Conservation (phyloP, 2,329 filamentous ascomycete species). For the Corniculantispora saksenae region DNA sequence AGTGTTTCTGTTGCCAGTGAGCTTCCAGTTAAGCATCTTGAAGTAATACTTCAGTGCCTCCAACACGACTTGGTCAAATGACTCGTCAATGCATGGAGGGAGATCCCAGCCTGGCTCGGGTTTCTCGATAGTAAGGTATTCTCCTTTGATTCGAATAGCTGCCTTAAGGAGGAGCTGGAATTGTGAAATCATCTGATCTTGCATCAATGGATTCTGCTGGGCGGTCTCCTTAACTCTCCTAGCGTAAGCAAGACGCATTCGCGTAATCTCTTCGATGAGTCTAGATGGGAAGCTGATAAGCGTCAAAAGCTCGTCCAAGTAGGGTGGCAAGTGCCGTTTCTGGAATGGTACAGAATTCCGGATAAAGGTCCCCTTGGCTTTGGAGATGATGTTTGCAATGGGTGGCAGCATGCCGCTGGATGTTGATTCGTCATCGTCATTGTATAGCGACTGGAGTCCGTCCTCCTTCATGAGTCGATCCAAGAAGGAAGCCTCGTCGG, state of each 20-base stretch:
- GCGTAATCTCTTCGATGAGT: slow-evolving; percentile 94
- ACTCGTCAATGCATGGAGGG: slow-evolving; percentile 93
- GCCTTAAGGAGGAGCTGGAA: slow-evolving; percentile 92
- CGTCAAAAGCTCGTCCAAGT: slow-evolving; percentile 93
- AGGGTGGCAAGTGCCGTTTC: slow-evolving; percentile 87
- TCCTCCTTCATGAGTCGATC: slow-evolving; percentile 96
- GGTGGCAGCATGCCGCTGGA: slow-evolving; percentile 78
- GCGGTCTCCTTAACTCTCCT: slow-evolving; percentile 94
- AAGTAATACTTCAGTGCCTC: slow-evolving; percentile 98
- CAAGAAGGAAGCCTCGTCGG: slow-evolving; percentile 90
- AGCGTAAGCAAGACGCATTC: slow-evolving; percentile 85
- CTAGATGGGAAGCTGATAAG: slow-evolving; percentile 97
- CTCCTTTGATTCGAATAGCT: slow-evolving; percentile 88
- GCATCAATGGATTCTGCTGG: slow-evolving; percentile 88
- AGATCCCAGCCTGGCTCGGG: slow-evolving; percentile 93
- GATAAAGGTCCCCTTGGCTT: slow-evolving; percentile 90
- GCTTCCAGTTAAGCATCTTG: slow-evolving; percentile 97
- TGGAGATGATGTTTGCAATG: slow-evolving; percentile 83
- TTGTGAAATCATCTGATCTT: slow-evolving; percentile 96
- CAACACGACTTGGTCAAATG: slow-evolving; percentile 87
- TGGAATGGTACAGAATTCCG: slow-evolving; percentile 81
- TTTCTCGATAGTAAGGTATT: slow-evolving; percentile 80
- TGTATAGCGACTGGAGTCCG: slow-evolving; percentile 86
- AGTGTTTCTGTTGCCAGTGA: slow-evolving; percentile 96
- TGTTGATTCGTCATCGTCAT: slow-evolving; percentile 54